Percentiles rank a stretch among this genome's conserved stretches.
These are phyloP conservation scores for Daedaleopsis nitida DNA, from an alignment of 768 basidiomycete species.

Conservation along the genomic window DNA sequence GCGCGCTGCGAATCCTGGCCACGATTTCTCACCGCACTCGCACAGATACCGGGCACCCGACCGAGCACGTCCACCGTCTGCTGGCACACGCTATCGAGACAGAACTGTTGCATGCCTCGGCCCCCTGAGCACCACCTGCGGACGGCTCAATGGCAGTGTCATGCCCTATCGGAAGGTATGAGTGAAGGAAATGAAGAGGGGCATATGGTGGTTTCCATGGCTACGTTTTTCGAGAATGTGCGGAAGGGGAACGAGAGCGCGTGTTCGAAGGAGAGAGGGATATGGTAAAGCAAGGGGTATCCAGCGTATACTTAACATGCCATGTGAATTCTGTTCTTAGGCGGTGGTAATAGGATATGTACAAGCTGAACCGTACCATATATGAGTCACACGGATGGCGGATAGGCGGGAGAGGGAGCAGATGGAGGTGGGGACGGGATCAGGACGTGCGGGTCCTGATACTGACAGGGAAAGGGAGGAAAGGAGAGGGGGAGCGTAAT, in stretches of 20 bases:
- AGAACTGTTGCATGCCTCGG: constrained; percentile 30
- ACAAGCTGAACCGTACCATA: constrained; percentile 19
- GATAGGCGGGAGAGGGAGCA: neutral
- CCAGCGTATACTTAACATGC: constrained; percentile 5
- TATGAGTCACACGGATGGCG: constrained; percentile 8
- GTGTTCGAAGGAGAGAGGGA: neutral
- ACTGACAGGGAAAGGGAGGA: neutral
- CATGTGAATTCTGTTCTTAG: constrained; percentile 4
- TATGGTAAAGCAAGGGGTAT: constrained; percentile 5
- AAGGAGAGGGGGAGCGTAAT: neutral
- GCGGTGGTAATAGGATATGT: constrained; percentile 17
- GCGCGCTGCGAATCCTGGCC: neutral
- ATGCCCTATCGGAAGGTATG: neutral
- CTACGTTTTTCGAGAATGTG: no score
- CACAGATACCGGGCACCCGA: constrained; percentile 53
- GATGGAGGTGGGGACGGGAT: neutral
- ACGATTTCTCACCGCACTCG: neutral
- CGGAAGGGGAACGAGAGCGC: neutral
- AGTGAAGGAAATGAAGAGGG: neutral
- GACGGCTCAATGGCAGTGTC: neutral
- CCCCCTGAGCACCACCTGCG: neutral
- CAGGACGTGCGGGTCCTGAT: neutral
- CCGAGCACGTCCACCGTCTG: constrained; percentile 47
- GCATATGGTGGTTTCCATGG: neutral
- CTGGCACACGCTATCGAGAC: constrained; percentile 46